phyloP scores from a whole-genome alignment of 805 yeast species.

The Pichia insulana region DNA sequence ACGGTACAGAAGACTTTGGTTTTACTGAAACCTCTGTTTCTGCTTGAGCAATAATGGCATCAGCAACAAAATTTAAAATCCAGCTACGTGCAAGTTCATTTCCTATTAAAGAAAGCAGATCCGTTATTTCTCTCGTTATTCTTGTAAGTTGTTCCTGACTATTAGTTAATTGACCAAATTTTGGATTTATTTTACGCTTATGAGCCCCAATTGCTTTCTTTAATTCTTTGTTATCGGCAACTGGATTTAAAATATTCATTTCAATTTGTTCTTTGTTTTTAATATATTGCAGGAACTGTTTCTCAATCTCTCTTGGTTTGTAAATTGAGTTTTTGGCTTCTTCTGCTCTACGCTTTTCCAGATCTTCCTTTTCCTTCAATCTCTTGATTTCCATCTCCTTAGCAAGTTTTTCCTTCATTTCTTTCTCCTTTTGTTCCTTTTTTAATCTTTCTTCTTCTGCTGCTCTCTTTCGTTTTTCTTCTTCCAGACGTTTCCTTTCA shows the following conservation, averaged over 20 bases:
- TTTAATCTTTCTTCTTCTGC: constrained; percentile 13
- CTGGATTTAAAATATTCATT: constrained; percentile 43
- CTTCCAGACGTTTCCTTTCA: constrained; percentile 12
- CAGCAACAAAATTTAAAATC: constrained; percentile 76
- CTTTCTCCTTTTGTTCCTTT: constrained; percentile 15
- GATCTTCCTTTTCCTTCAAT: constrained; percentile 19
- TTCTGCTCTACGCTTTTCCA: constrained; percentile 9
- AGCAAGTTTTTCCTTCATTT: constrained; percentile 10
- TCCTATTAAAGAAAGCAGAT: constrained; percentile 38
- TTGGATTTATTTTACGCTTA: constrained; percentile 75
- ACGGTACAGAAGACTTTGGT: constrained; percentile 69
- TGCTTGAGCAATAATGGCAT: constrained; percentile 82
- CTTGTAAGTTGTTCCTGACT: constrained; percentile 49
- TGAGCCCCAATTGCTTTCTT: constrained; percentile 48
- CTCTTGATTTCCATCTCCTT: constrained; percentile 16
- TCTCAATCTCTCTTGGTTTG: constrained; percentile 31
- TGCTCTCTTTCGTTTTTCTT: constrained; percentile 12
- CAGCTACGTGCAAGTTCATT: constrained; percentile 54
- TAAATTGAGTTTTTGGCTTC: constrained; percentile 16
- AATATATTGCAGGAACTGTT: constrained; percentile 39
- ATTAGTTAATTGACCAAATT: constrained; percentile 84
- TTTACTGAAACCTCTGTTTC: constrained; percentile 84
- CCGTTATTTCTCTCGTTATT: constrained; percentile 43
- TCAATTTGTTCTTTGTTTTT: constrained; percentile 52
- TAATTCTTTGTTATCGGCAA: constrained; percentile 34